Conservation (phyloP, 2,329 filamentous ascomycete species). For the Chaetomiaceae sp. region DNA sequence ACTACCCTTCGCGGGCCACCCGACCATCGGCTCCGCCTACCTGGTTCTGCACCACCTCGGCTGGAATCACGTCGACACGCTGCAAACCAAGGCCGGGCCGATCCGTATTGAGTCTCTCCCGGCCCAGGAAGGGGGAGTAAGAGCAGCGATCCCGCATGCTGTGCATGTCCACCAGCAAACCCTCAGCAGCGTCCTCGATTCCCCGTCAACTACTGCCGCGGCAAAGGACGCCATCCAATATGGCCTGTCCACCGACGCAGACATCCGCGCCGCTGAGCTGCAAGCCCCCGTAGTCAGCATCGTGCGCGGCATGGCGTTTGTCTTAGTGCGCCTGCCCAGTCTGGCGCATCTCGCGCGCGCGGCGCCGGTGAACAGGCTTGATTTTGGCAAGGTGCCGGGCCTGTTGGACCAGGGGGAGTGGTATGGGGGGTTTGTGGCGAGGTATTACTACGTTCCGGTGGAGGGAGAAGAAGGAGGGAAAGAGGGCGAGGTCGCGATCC, state of each 20-base stretch:
- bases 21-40: constrained; percentile 54
- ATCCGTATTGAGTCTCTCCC: constrained; percentile 40
- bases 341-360: constrained; percentile 53
- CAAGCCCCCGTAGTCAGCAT: constrained; percentile 54
- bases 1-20: constrained; percentile 60
- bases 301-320: constrained; percentile 70
- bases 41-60: constrained; percentile 39
- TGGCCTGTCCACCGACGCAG: constrained; percentile 30
- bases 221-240: constrained; percentile 27
- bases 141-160: constrained; percentile 63
- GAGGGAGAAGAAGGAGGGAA: constrained; percentile 23
- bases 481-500: constrained; percentile 34
- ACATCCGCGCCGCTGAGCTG: constrained; percentile 36
- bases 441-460: constrained; percentile 56
- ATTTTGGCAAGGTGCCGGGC: constrained; percentile 30
- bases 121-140: constrained; percentile 43
- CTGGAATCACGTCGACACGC: constrained; percentile 35
- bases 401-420: constrained; percentile 51
- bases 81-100: constrained; percentile 54
- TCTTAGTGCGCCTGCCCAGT: constrained; percentile 58
- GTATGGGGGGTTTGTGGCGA: constrained; percentile 48
- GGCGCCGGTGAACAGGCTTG: constrained; percentile 29
- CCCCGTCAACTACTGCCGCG: constrained; percentile 25
- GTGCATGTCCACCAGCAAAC: constrained; percentile 54
- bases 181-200: constrained; percentile 33